Percentiles rank a stretch among this genome's conserved stretches.
phyloP scores from a whole-genome alignment of 2,329 filamentous ascomycete genomes.

The Hymenoscyphus linearis region DNA sequence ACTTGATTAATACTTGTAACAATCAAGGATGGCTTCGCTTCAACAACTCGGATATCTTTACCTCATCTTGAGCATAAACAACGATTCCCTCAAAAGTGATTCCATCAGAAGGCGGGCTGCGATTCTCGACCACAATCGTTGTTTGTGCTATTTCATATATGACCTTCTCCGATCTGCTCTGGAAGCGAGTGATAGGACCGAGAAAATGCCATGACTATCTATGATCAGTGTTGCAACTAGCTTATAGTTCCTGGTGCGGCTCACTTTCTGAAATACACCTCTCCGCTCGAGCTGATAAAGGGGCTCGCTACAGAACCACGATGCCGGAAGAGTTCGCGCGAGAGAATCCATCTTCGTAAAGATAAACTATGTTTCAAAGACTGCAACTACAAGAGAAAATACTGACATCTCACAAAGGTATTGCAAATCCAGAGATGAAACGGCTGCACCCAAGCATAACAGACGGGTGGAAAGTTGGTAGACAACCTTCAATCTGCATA shows the following conservation, averaged over 20 bases:
- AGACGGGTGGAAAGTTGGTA: not conserved
- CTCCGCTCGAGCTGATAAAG: slow-evolving; percentile 45
- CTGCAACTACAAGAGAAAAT: not conserved
- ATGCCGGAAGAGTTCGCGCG: slow-evolving; percentile 44
- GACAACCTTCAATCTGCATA: not conserved
- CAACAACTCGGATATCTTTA: not conserved
- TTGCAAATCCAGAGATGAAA: not conserved
- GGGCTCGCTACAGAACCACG: slow-evolving; percentile 45
- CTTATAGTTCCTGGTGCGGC: not conserved
- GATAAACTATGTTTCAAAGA: not conserved
- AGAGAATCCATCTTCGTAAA: slow-evolving; percentile 19
- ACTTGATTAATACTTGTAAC: not conserved
- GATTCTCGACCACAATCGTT: slow-evolving; percentile 36
- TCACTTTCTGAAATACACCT: slow-evolving; percentile 44
- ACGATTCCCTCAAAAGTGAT: slow-evolving; percentile 34
- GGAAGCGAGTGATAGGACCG: slow-evolving; percentile 46
- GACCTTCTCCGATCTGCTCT: slow-evolving; percentile 36
- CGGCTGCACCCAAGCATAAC: not conserved
- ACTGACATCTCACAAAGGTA: not conserved
- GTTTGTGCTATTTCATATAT: slow-evolving; percentile 47
- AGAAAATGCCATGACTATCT: slow-evolving; percentile 47
- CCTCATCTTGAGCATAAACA: slow-evolving; percentile 31
- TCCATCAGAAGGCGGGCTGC: slow-evolving; percentile 19
- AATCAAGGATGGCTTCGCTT: not conserved
- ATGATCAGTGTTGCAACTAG: not conserved